phyloP scores from a whole-genome alignment of 768 basidiomycete species.

The Panus rudis region DNA sequence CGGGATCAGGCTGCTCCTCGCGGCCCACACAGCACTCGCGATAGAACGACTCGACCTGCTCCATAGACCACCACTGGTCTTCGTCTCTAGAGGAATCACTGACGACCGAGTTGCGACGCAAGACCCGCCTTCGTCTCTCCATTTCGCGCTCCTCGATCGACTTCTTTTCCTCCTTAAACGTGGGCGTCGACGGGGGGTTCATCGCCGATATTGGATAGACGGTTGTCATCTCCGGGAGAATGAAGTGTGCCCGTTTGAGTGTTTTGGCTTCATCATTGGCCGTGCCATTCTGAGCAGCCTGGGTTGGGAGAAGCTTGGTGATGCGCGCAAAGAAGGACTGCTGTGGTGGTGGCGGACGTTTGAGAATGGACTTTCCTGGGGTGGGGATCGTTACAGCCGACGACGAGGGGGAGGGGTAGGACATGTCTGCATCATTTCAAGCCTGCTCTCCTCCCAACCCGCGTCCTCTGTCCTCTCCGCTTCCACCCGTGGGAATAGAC shows the following conservation, averaged over 20 bases:
- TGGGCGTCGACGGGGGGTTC: slow-evolving; percentile 77
- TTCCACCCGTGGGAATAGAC: too few relatives aligned
- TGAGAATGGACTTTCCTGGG: slow-evolving; percentile 77
- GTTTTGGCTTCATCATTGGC: slow-evolving; percentile 46
- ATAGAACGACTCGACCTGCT: slow-evolving; percentile 82
- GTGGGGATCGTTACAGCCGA: slow-evolving; percentile 76
- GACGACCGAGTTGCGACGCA: slow-evolving; percentile 43
- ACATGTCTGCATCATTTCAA: slow-evolving; percentile 22
- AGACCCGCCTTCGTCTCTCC: slow-evolving; percentile 58
- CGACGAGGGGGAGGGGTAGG: slow-evolving; percentile 57
- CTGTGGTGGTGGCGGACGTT: slow-evolving; percentile 63
- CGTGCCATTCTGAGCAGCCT: slow-evolving; percentile 16
- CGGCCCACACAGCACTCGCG: slow-evolving; percentile 75
- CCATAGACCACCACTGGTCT: slow-evolving; percentile 78
- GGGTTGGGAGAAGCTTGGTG: slow-evolving; percentile 66
- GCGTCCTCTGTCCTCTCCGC: too few relatives aligned
- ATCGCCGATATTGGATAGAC: slow-evolving; percentile 86
- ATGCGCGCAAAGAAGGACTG: slow-evolving; percentile 67
- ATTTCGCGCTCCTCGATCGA: slow-evolving; percentile 72
- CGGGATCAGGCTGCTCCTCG: slow-evolving; percentile 62
- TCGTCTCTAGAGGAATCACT: slow-evolving; percentile 15
- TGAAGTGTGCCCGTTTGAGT: slow-evolving; percentile 86
- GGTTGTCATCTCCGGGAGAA: slow-evolving; percentile 77
- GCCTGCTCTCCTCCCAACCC: too few relatives aligned
- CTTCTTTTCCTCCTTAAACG: slow-evolving; percentile 73